Conservation (phyloP, 768 basidiomycete genomes). For the Roridomyces roridus region DNA sequence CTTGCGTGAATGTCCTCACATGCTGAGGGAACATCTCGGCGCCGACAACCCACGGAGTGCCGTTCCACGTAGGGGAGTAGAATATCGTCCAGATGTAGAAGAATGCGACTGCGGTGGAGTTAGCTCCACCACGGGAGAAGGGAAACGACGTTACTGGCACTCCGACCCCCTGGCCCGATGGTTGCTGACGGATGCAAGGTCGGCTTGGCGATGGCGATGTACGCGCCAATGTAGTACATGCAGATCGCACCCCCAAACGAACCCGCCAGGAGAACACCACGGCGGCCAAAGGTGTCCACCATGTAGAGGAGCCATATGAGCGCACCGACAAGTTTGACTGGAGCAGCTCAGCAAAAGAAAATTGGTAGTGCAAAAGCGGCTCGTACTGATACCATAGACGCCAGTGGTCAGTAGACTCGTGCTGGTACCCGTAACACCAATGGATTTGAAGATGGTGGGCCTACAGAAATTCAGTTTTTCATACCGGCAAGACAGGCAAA, state of each 20-base stretch:
- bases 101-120: slow-evolving; percentile 33
- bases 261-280: slow-evolving; percentile 46
- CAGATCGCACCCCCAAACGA: slow-evolving; percentile 43
- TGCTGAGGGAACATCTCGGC: slow-evolving; percentile 52
- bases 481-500: not conserved
- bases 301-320: slow-evolving; percentile 49
- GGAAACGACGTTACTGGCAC: slow-evolving; percentile 35
- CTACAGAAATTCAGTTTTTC: slow-evolving; percentile 22
- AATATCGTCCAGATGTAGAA: slow-evolving; percentile 47
- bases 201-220: slow-evolving; percentile 45
- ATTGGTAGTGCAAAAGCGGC: slow-evolving; percentile 2
- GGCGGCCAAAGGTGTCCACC: slow-evolving; percentile 50
- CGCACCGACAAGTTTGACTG: slow-evolving; percentile 41
- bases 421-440: slow-evolving; percentile 47
- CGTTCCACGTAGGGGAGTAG: slow-evolving; percentile 49
- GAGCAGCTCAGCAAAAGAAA: not conserved
- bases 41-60: slow-evolving; percentile 52
- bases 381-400: slow-evolving; percentile 54
- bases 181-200: slow-evolving; percentile 23
- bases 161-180: slow-evolving; percentile 34
- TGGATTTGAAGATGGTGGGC: slow-evolving; percentile 53
- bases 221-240: slow-evolving; percentile 53
- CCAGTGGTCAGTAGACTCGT: slow-evolving; percentile 50
- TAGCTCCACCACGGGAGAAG: not conserved
- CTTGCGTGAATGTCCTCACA: slow-evolving; percentile 44